Evolutionary conservation across 352 stramenopile species (phyloP).

Genomic region (Globisporangium takayamanum): DNA sequence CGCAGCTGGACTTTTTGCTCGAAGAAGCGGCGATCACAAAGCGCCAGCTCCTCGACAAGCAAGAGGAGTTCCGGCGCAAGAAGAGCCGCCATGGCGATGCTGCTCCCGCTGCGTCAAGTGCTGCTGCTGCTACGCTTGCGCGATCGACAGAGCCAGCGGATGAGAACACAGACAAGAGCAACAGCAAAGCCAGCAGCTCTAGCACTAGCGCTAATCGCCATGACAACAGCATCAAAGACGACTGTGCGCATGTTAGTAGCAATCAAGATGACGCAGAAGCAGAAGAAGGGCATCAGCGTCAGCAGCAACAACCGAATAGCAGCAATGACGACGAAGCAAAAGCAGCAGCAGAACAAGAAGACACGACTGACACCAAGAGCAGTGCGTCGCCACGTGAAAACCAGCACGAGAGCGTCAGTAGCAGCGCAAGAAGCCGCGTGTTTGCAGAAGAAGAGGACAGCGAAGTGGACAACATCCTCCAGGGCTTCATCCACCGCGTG

Average conservation of each 20-base stretch:
- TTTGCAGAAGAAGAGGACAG: slow-evolving; percentile 43
- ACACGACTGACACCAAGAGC: not conserved
- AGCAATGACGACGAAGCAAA: slow-evolving; percentile 8
- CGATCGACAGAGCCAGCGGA: too few species aligned
- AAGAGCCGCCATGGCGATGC: slow-evolving; percentile 23
- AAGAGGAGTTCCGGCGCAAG: slow-evolving; percentile 56
- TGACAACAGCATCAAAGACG: too few species aligned
- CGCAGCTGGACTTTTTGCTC: slow-evolving; percentile 55
- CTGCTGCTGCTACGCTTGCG: not conserved
- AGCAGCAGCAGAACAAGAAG: not conserved
- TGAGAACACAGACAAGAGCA: too few species aligned
- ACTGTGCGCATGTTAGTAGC: too few species aligned
- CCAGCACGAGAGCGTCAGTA: not conserved
- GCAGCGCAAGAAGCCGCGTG: not conserved
- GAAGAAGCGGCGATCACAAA: slow-evolving; percentile 53
- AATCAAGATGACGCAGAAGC: too few species aligned
- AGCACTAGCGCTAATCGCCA: too few species aligned
- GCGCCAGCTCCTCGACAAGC: slow-evolving; percentile 47
- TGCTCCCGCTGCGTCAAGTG: not conserved
- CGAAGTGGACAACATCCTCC: slow-evolving; percentile 56
- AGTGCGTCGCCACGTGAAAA: too few species aligned
- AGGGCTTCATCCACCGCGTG: slow-evolving; percentile 61
- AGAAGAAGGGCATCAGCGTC: not conserved
- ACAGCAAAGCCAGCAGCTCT: too few species aligned
- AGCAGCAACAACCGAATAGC: not conserved